A percentile compares a stretch with the other conserved stretches of the same genome.
phyloP scores from a whole-genome alignment of 2,329 filamentous ascomycete genomes.

The Colletotrichum sp. region DNA sequence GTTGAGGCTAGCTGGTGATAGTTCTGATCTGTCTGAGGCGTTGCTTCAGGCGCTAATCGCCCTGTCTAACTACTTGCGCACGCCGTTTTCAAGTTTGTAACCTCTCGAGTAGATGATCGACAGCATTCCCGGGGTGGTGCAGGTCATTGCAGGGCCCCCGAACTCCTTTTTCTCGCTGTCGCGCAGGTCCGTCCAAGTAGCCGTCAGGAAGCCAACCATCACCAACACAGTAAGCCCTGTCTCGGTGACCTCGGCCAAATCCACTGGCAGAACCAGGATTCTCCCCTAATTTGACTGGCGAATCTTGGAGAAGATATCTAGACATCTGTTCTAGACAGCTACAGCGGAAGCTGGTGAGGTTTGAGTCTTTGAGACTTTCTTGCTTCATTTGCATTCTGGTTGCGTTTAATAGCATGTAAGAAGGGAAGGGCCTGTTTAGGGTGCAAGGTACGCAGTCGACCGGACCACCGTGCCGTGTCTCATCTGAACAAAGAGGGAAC shows the following conservation, averaged over 20 bases:
- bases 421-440: background rate
- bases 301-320: background rate
- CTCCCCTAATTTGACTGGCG: background rate
- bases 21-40: conserved; percentile 4
- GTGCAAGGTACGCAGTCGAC: background rate
- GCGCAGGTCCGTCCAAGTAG: background rate
- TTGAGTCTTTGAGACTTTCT: background rate
- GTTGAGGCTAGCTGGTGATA: conserved; percentile 14
- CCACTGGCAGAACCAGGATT: background rate
- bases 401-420: background rate
- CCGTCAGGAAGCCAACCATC: background rate
- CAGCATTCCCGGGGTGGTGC: background rate
- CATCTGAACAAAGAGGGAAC: background rate
- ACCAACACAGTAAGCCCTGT: conserved; percentile 9
- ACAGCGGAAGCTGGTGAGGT: background rate
- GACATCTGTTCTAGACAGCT: conserved; percentile 10
- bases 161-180: background rate
- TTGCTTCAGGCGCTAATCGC: background rate
- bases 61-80: background rate
- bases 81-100: background rate
- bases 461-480: conserved; percentile 1
- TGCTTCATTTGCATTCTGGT: conserved; percentile 3
- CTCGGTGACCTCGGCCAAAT: conserved; percentile 17
- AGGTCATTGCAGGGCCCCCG: background rate
- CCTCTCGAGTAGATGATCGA: background rate